Percentiles rank a stretch among this genome's conserved stretches.
Evolutionary conservation across 192 early-diverging fungal genomes (phyloP).

Genomic region (Entrophospora sp.): DNA sequence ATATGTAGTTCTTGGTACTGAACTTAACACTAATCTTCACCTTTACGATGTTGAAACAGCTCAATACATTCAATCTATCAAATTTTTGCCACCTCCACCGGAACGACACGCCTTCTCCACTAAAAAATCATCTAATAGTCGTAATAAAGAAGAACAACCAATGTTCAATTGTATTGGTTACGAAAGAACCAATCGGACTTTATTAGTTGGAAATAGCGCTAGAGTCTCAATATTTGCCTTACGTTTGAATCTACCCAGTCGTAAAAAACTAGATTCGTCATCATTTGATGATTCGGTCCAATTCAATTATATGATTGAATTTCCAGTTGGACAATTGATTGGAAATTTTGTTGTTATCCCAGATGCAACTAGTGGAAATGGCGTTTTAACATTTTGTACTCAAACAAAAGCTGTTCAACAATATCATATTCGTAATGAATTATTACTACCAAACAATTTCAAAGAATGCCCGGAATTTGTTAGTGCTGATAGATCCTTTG

Average conservation of each 20-base stretch:
- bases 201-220: conserved; percentile 36
- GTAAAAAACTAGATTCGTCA: neutral
- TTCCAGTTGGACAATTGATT: conserved; percentile 32
- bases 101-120: conserved; percentile 26
- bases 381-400: conserved; percentile 34
- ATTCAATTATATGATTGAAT: conserved; percentile 42
- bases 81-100: conserved; percentile 35
- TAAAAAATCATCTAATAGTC: too few species aligned
- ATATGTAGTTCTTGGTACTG: conserved; percentile 32
- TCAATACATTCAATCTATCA: conserved; percentile 25
- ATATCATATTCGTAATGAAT: conserved; percentile 6
- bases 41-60: conserved; percentile 25
- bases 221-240: conserved; percentile 36
- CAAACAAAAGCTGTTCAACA: conserved; percentile 40
- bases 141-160: conserved; percentile 22
- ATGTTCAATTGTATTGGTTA: conserved; percentile 42
- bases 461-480: conserved; percentile 8
- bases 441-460: conserved; percentile 9
- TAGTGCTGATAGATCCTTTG: neutral
- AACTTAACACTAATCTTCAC: conserved; percentile 31
- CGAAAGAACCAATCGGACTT: conserved; percentile 26
- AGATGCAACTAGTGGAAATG: conserved; percentile 25
- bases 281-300: conserved; percentile 7
- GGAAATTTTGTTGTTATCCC: conserved; percentile 34
- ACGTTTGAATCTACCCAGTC: conserved; percentile 5